These are phyloP conservation scores for Plasmodium yoelii DNA, from an alignment of 169 alveolate genomes.

Conservation along the genomic window DNA sequence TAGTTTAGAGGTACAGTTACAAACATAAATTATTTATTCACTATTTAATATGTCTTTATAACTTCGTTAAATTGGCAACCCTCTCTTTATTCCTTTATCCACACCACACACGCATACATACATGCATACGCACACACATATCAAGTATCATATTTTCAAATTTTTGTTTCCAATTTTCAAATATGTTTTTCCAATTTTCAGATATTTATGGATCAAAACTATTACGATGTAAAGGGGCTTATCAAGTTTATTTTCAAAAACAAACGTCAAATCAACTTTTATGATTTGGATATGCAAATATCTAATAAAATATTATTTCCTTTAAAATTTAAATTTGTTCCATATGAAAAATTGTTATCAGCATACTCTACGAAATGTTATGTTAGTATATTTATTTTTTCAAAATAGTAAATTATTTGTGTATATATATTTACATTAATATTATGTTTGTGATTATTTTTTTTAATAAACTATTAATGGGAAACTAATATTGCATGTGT, in stretches of 20 bases:
- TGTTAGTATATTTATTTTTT: constrained; percentile 3
- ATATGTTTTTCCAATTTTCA: background rate
- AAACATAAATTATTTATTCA: background rate
- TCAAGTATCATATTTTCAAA: background rate
- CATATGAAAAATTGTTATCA: constrained; percentile 31
- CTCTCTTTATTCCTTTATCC: background rate
- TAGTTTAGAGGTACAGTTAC: constrained; percentile 28
- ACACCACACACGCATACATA: background rate
- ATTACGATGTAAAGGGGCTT: constrained; percentile 33
- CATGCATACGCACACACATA: background rate
- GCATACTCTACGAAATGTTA: constrained; percentile 32
- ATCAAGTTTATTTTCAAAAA: constrained; percentile 38
- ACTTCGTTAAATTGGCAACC: too few relatives aligned
- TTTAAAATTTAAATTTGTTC: constrained; percentile 30
- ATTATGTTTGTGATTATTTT: too few relatives aligned
- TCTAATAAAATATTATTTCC: constrained; percentile 62
- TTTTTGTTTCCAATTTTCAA: background rate
- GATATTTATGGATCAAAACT: constrained; percentile 37
- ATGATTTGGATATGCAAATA: constrained; percentile 51
- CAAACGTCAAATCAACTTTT: constrained; percentile 28
- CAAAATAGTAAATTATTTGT: background rate
- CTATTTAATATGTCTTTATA: too few relatives aligned
- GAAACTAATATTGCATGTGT: too few relatives aligned
- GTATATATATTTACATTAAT: background rate
- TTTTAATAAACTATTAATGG: too few relatives aligned